A percentile compares a stretch with the other conserved stretches of the same genome.
Conservation (phyloP, 257 asterid genomes). For the Prunella vulgaris region DNA sequence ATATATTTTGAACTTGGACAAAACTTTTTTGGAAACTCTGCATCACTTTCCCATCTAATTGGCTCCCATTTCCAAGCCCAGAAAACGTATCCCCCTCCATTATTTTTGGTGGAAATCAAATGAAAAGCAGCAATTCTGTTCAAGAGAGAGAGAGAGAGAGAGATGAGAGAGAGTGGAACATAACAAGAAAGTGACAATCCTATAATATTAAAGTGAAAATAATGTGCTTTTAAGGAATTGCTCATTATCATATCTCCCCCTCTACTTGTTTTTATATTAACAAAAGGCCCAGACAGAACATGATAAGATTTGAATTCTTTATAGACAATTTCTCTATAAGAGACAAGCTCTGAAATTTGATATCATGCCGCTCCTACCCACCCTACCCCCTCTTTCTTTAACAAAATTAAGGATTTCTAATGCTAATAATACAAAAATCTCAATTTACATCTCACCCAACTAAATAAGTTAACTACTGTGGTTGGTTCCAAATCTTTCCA, state of each 20-base stretch:
- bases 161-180: not conserved
- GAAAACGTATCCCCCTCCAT: slow-evolving; percentile 83
- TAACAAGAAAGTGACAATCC: slow-evolving; percentile 24
- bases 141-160: slow-evolving; percentile 14
- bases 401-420: slow-evolving; percentile 13
- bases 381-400: slow-evolving; percentile 19
- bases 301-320: slow-evolving; percentile 69
- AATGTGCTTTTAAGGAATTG: slow-evolving; percentile 37
- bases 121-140: slow-evolving; percentile 22
- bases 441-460: too few species aligned
- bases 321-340: slow-evolving; percentile 48
- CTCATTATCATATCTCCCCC: slow-evolving; percentile 45
- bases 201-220: slow-evolving; percentile 9
- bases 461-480: too few species aligned
- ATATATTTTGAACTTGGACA: slow-evolving; percentile 70
- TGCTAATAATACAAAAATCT: not conserved
- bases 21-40: slow-evolving; percentile 82
- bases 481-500: too few species aligned
- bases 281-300: slow-evolving; percentile 64
- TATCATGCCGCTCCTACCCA: slow-evolving; percentile 39
- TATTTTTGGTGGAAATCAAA: not conserved
- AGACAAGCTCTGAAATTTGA: slow-evolving; percentile 67
- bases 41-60: slow-evolving; percentile 59
- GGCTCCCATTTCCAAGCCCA: slow-evolving; percentile 52
- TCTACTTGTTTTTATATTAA: slow-evolving; percentile 45